Conservation (phyloP, 306 rosid genomes). For the Castanospermum australe region DNA sequence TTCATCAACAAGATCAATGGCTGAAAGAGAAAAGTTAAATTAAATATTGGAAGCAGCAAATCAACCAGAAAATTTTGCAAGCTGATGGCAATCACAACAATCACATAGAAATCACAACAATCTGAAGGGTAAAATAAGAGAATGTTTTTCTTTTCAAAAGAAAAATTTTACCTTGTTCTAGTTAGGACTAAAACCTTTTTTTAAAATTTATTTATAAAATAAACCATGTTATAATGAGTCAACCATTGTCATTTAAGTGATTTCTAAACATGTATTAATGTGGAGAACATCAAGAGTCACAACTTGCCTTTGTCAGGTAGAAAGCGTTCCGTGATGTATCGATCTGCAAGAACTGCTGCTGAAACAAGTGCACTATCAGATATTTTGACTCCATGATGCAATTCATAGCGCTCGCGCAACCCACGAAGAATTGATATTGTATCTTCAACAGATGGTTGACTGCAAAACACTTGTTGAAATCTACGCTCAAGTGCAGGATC, state of each 20-base stretch:
- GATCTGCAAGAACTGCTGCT: slow-evolving; percentile 90
- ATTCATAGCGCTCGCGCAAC: slow-evolving; percentile 92
- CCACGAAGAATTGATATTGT: slow-evolving; percentile 97
- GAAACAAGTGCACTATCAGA: slow-evolving; percentile 97
- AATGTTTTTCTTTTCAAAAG: not conserved
- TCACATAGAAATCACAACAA: not conserved
- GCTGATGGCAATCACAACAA: not conserved
- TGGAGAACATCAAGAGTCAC: not conserved
- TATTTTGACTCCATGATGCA: slow-evolving; percentile 98
- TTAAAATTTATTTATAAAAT: not conserved
- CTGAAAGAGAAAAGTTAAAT: slow-evolving; percentile 48
- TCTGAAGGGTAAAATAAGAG: not conserved
- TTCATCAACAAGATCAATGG: slow-evolving; percentile 97
- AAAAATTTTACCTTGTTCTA: not conserved
- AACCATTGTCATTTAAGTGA: not conserved
- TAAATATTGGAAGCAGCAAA: slow-evolving; percentile 9
- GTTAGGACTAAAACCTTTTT: not conserved
- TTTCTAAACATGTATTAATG: not conserved
- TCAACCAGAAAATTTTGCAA: not conserved
- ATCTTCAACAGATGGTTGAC: slow-evolving; percentile 91
- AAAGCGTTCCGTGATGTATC: slow-evolving; percentile 91
- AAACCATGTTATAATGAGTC: not conserved
- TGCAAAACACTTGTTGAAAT: slow-evolving; percentile 93
- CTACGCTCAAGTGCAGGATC: slow-evolving; percentile 98
- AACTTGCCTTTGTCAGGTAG: slow-evolving; percentile 87